Conservation (phyloP, 176 grass and related monocot species). For the Oryza punctata region DNA sequence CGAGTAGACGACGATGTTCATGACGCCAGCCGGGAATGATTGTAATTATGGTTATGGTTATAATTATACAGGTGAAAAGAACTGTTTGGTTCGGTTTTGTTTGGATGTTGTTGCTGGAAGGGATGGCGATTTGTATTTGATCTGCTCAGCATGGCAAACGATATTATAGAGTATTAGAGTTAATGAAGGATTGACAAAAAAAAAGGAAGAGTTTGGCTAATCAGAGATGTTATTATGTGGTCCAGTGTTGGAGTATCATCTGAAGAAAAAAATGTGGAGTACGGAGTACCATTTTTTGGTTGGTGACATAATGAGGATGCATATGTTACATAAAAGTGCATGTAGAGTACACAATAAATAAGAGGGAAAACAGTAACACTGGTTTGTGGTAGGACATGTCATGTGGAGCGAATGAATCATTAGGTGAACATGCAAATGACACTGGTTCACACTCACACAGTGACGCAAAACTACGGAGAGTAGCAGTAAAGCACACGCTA, state of each 20-base stretch:
- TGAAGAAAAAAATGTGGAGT: neutral
- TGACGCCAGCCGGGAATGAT: no score
- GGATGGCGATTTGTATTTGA: neutral
- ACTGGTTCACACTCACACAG: neutral
- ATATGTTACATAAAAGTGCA: neutral
- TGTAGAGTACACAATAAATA: neutral
- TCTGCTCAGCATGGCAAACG: neutral
- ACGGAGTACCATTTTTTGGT: neutral
- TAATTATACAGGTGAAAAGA: neutral
- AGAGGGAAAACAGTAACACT: neutral
- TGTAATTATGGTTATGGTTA: slow-evolving; percentile 32
- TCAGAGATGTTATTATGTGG: neutral
- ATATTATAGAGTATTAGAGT: neutral
- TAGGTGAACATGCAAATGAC: neutral
- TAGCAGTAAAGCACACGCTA: neutral
- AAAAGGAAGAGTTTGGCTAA: neutral
- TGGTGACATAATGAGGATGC: neutral
- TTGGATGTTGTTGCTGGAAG: neutral
- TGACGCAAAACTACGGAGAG: neutral
- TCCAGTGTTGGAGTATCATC: neutral
- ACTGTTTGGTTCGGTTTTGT: neutral
- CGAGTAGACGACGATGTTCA: slow-evolving; percentile 9
- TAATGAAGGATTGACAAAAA: neutral
- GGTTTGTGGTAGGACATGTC: neutral
- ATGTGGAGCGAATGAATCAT: neutral